Evolutionary conservation across 2,329 filamentous ascomycete genomes (phyloP), one percentile per base, ranked within the genome.

Genomic region (Sporothrix sp.): DNA sequence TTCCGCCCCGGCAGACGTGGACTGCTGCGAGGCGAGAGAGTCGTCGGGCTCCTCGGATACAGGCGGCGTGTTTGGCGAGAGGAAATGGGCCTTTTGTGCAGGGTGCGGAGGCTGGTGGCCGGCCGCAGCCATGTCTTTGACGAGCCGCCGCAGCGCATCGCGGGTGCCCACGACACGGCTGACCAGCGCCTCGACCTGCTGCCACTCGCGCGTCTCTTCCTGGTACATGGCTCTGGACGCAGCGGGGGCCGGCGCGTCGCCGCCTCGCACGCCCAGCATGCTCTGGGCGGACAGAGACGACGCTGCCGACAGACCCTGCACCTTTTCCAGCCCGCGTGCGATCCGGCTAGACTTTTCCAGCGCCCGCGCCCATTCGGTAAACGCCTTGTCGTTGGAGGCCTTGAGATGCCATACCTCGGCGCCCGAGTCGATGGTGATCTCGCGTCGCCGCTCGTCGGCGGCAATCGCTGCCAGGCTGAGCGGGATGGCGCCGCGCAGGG

Each of bases 381-480:
- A 98, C 55, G 97, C 91, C 57, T 84, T 85, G 45, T 81, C 78
- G 59, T 87, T 95, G 45, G 78, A 79, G 3, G 93, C 88, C 60
- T 83, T 84, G 27, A 98, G 72, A 68, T 97, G 93, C 93, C 93
- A 98, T 23, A 98, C 82, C 66, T 98, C 93, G 2, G 93, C 90
- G 1, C 93, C 93, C 0, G 93, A 97, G 64, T 98, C 93, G 52
- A 98, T 93, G 37, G 85, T 95, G 48, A 98, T 95, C 65, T 97
- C 91, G 56, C 89, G 79, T 33, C 86, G 81, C 61, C 86, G 81
- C 64, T 93, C 87, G 62, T 95, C 90, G 7, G 88, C 88, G 3
- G 90, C 87, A 53, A 98, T 85, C 4, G 88, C 93, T 14, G 93
- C 93, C 47, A 98, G 71, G 23, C 88, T 93, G 8, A 98, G 74